Evolutionary conservation across 75 land plant species (phyloP).

Genomic region (Gnetum montanum): DNA sequence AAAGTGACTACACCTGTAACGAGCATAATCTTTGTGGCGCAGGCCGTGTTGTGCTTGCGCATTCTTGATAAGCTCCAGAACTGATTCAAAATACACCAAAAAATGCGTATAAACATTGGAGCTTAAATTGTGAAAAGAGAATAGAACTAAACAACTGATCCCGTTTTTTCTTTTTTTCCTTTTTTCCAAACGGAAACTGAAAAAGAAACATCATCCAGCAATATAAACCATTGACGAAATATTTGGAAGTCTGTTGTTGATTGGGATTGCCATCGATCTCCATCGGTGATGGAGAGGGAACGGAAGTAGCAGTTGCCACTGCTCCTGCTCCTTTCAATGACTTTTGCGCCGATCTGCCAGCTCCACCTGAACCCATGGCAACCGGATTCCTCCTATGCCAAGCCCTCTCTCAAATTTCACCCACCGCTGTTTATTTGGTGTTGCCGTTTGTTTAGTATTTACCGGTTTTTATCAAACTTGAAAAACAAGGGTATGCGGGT

Average conservation of each 20-base stretch:
- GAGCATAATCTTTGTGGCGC: constrained; percentile 78
- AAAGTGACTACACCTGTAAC: constrained; percentile 86
- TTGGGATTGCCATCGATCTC: constrained; percentile 26
- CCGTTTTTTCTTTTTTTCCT: not conserved
- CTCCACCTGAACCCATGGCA: not conserved
- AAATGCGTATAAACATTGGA: not conserved
- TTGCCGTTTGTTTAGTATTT: too few species aligned
- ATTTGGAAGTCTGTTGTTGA: constrained; percentile 26
- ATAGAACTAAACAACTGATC: not conserved
- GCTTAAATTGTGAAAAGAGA: not conserved
- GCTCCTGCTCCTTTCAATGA: not conserved
- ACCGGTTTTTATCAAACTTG: too few species aligned
- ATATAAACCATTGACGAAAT: constrained; percentile 45
- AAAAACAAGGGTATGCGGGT: too few species aligned
- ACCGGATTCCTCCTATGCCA: not conserved
- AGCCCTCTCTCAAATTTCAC: too few species aligned
- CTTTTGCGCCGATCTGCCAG: not conserved
- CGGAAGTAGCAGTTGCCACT: too few species aligned
- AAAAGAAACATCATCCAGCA: not conserved
- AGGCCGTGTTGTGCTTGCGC: constrained; percentile 98
- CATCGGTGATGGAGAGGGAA: constrained; percentile 21
- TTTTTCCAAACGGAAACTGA: too few species aligned
- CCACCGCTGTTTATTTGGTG: too few species aligned
- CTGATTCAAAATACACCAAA: constrained; percentile 16
- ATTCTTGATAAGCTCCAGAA: constrained; percentile 82